Conservation (phyloP, 345 rosid genomes). For the Euphorbia peplus region DNA sequence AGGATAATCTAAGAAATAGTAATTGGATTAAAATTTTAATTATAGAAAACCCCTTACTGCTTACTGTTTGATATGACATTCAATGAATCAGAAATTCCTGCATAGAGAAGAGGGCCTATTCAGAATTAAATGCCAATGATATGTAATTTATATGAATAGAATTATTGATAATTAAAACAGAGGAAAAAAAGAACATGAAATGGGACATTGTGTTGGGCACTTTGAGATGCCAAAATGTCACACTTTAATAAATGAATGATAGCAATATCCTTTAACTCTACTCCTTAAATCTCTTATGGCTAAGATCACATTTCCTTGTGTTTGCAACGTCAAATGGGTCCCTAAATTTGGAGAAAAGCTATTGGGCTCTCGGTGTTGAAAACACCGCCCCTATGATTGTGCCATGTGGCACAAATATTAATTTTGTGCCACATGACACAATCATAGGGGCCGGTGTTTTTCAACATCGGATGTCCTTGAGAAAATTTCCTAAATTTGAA, state of each 20-base stretch:
- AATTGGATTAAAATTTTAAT: neutral
- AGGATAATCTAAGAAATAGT: neutral
- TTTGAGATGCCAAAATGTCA: conserved; percentile 2
- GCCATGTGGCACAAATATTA: no score
- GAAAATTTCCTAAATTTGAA: no score
- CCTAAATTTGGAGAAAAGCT: neutral
- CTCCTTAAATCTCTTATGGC: no score
- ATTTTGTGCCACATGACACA: no score
- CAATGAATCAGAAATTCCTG: neutral
- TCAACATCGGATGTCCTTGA: no score
- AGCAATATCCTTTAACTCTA: neutral
- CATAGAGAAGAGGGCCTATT: neutral
- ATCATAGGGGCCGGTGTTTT: no score
- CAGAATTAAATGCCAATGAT: conserved; percentile 10
- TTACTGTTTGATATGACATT: neutral
- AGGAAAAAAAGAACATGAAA: neutral
- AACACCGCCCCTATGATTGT: no score
- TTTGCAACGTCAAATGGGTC: conserved; percentile 4
- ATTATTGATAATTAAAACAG: neutral
- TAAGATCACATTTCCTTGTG: neutral
- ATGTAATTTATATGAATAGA: no score
- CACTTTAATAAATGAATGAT: neutral
- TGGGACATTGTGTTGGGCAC: neutral
- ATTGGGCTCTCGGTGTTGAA: no score
- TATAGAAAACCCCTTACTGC: neutral